Evolutionary conservation across 2,329 filamentous ascomycete species (phyloP).

Genomic region (Venturia asperata): DNA sequence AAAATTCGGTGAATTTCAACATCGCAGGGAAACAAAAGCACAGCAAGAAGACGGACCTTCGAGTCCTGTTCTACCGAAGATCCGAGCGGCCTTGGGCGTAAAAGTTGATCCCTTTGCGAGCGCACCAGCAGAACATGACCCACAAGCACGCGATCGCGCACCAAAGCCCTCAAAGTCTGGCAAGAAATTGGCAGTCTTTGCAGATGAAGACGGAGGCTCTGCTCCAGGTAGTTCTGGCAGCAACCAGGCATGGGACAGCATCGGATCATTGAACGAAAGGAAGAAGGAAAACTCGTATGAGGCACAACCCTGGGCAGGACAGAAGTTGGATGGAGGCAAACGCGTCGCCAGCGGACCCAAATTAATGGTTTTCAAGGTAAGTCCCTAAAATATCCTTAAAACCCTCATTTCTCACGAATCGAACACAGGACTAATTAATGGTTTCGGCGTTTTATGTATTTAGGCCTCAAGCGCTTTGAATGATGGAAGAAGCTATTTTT

Average conservation of each 20-base stretch:
- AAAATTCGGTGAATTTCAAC: slow-evolving; percentile 89
- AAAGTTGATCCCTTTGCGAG: slow-evolving; percentile 77
- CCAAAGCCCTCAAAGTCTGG: slow-evolving; percentile 52
- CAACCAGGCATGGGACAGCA: slow-evolving; percentile 80
- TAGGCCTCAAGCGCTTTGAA: slow-evolving; percentile 38
- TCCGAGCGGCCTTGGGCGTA: slow-evolving; percentile 74
- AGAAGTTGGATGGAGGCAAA: slow-evolving; percentile 80
- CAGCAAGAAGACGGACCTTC: slow-evolving; percentile 59
- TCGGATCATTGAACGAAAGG: slow-evolving; percentile 75
- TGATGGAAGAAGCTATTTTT: slow-evolving; percentile 24
- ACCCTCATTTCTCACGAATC: slow-evolving; percentile 56
- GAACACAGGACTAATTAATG: slow-evolving; percentile 88
- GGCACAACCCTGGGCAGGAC: slow-evolving; percentile 83
- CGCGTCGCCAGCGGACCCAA: slow-evolving; percentile 71
- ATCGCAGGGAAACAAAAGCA: slow-evolving; percentile 62
- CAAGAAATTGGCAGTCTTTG: slow-evolving; percentile 82
- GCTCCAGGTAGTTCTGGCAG: slow-evolving; percentile 50
- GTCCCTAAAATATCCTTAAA: slow-evolving; percentile 37
- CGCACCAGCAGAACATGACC: slow-evolving; percentile 53
- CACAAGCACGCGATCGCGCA: slow-evolving; percentile 52
- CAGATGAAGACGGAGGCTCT: slow-evolving; percentile 44
- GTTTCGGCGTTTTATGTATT: slow-evolving; percentile 49
- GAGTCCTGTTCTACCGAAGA: slow-evolving; percentile 77
- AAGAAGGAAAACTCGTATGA: slow-evolving; percentile 91
- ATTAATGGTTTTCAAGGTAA: slow-evolving; percentile 92